Base-by-base conservation (phyloP, 2,329 filamentous ascomycete genomes). In the Colletotrichum incanum region DNA sequence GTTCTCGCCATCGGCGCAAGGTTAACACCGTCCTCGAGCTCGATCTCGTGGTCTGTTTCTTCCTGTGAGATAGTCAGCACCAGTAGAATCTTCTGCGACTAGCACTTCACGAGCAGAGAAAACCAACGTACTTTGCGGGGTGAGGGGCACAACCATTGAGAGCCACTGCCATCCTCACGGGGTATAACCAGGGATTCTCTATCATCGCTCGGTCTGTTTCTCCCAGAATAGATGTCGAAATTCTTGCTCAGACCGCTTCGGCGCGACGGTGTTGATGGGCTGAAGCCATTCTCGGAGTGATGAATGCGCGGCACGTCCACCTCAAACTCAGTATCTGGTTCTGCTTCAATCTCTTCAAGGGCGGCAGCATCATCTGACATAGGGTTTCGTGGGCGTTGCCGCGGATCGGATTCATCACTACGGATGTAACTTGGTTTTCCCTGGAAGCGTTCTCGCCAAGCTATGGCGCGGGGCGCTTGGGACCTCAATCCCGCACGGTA, bases 341-440 rank as follows among this genome's bases (percentile, higher is more conserved):
- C 39, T 14, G 43, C 58, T 14, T 59, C 71, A 9, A 62, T 45
- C 9, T 61, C 61, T 8, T 62, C 49, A 8, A 66, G 52, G 3
- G 60, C 55, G 3, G 60, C 55, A 3, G 49, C 49, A 1, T 54
- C 34, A 11, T 71, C 56, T 3, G 71, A 41, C 11, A 63, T 23
- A 1, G 55, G 55, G 12, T 63, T 41, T 0, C 47, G 67, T 1
- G 60, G 55, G 8, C 43, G 26, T 2, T 26, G 43, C 3, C 56
- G 71, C 7, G 60, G 61, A 12, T 68, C 50, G 4, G 61, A 65
- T 20, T 52, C 67, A 11, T 67, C 67, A 28, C 67, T 71, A 9
- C 61, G 60, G 6, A 71, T 43, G 41, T 71, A 65, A 8, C 55
- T 67, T 45, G 71, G 67, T n/a, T 71, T 71, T 14, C 60, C 71